Conservation (phyloP, 495 filamentous ascomycete species). For the Penicillium bovifimosum region DNA sequence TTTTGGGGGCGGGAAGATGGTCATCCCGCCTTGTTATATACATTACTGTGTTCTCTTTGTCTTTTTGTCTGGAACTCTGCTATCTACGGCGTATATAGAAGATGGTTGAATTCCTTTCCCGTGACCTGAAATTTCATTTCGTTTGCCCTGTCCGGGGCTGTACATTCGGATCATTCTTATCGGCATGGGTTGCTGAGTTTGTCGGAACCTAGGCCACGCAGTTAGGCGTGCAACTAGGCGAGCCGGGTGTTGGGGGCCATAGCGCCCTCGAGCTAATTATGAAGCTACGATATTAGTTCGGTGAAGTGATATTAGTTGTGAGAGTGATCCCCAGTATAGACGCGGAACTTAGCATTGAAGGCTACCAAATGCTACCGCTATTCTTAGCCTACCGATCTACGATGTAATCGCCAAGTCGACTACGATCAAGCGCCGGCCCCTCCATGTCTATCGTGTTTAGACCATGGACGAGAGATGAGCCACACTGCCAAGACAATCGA, state of each 20-base stretch:
- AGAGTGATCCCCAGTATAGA: no score
- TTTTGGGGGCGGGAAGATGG: not conserved
- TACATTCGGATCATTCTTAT: not conserved
- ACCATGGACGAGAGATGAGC: no score
- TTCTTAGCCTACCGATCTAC: no score
- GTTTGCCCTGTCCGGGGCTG: slow-evolving; percentile 4
- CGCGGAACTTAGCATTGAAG: no score
- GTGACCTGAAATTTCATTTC: slow-evolving; percentile 13
- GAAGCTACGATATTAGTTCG: no score
- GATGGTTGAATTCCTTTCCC: slow-evolving; percentile 14
- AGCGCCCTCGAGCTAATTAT: no score
- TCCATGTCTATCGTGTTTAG: no score
- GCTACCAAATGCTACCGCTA: no score
- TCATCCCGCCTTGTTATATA: slow-evolving; percentile 1
- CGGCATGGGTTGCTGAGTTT: not conserved
- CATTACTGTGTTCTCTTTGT: not conserved
- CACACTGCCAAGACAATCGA: not conserved
- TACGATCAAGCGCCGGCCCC: no score
- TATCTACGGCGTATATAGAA: slow-evolving; percentile 27
- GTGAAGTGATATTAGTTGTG: no score
- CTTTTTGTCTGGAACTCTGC: slow-evolving; percentile 18
- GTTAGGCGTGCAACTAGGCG: not conserved
- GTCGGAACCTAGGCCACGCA: not conserved
- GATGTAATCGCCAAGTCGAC: no score
- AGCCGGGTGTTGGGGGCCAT: not conserved